Percentiles rank a stretch among this genome's conserved stretches.
These are phyloP conservation scores for Saccharomycopsis fibuligera DNA, from an alignment of 805 yeast genomes.

Conservation along the genomic window DNA sequence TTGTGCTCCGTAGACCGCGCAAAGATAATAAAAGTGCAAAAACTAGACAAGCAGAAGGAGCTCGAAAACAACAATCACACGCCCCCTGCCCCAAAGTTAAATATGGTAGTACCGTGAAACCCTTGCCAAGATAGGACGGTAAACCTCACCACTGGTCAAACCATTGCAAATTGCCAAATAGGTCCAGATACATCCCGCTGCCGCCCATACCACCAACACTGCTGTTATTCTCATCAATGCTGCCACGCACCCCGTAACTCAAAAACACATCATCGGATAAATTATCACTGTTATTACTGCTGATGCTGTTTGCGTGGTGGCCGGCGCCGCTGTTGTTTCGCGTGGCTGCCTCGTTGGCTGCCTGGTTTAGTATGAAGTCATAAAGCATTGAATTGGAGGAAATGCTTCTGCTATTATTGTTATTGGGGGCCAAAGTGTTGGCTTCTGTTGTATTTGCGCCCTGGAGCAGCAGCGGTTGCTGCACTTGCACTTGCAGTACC, in stretches of 20 bases:
- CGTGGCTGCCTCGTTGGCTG: neutral
- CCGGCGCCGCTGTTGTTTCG: too few species aligned
- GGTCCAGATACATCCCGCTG: conserved; percentile 2
- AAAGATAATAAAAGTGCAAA: neutral
- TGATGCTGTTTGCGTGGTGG: too few species aligned
- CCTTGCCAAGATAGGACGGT: too few species aligned
- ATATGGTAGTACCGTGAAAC: neutral
- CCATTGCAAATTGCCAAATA: conserved; percentile 45
- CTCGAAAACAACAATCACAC: neutral
- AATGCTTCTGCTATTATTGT: neutral
- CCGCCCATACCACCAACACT: neutral
- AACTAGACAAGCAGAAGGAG: neutral
- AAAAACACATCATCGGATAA: neutral
- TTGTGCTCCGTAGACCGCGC: neutral
- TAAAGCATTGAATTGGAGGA: neutral
- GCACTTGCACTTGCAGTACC: too few species aligned
- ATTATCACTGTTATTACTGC: neutral
- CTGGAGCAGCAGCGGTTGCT: too few species aligned
- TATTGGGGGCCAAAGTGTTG: neutral
- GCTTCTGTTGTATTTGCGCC: neutral
- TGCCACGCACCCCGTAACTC: neutral
- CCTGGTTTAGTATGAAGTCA: neutral
- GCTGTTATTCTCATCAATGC: neutral
- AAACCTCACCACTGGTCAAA: conserved; percentile 55
- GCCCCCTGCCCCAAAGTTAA: neutral